Percentiles rank a stretch among this genome's conserved stretches.
These are phyloP conservation scores for Colletotrichum sp. DNA, from an alignment of 2,329 filamentous ascomycete genomes.

Conservation along the genomic window DNA sequence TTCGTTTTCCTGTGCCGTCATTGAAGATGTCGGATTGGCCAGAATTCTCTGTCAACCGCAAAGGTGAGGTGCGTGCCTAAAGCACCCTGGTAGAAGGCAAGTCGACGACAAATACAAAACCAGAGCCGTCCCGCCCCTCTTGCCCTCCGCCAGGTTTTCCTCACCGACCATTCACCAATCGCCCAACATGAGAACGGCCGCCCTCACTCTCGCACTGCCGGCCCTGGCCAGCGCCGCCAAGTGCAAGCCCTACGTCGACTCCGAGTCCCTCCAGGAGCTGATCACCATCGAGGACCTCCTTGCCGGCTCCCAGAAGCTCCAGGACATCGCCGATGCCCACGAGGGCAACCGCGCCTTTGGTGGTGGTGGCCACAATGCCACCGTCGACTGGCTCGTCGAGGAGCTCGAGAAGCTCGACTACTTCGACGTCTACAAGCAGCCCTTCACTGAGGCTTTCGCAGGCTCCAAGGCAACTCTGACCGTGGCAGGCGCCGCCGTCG, in stretches of 20 bases:
- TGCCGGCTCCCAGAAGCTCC: slow-evolving; percentile 47
- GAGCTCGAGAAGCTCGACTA: slow-evolving; percentile 41
- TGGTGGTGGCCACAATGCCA: slow-evolving; percentile 49
- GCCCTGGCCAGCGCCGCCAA: slow-evolving; percentile 26
- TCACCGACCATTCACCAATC: not conserved
- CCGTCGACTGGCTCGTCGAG: slow-evolving; percentile 49
- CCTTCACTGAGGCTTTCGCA: slow-evolving; percentile 44
- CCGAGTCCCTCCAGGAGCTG: slow-evolving; percentile 41
- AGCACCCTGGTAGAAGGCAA: not conserved
- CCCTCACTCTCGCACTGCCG: slow-evolving; percentile 29
- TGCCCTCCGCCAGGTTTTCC: not conserved
- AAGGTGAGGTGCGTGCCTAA: too few relatives aligned
- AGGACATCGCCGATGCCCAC: slow-evolving; percentile 47
- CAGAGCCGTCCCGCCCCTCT: not conserved
- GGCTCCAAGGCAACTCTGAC: slow-evolving; percentile 34
- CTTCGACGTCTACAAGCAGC: slow-evolving; percentile 50
- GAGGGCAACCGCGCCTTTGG: slow-evolving; percentile 49
- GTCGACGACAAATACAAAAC: not conserved
- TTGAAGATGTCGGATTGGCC: too few relatives aligned
- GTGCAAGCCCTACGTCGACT: slow-evolving; percentile 39
- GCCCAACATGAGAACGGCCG: slow-evolving; percentile 22
- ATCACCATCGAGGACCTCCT: slow-evolving; percentile 46
- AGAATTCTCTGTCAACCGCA: too few relatives aligned
- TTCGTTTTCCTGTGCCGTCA: too few relatives aligned
- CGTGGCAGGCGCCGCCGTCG: slow-evolving; percentile 32